Conservation (phyloP, 1,284 basidiomycete species). For the Cerioporus squamosus region DNA sequence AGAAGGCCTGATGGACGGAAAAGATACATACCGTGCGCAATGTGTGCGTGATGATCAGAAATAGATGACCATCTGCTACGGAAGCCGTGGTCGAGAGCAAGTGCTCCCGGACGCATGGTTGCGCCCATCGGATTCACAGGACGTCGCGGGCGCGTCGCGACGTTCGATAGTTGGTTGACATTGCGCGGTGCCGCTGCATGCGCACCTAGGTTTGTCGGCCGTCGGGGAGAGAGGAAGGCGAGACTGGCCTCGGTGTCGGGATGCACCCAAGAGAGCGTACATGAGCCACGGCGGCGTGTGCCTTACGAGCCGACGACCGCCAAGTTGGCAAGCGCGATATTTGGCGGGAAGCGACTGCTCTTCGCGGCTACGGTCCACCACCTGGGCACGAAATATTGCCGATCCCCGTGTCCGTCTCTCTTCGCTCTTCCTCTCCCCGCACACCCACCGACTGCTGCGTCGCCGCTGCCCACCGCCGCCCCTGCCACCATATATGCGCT, state of each 20-base stretch:
- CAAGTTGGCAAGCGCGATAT: neutral
- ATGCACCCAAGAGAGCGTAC: neutral
- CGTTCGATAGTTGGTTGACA: neutral
- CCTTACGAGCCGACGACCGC: no score
- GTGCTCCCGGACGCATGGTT: neutral
- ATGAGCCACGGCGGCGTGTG: neutral
- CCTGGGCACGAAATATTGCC: neutral
- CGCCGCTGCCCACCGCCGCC: neutral
- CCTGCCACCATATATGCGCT: constrained; percentile 1
- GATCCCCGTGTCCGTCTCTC: neutral
- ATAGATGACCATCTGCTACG: constrained; percentile 12
- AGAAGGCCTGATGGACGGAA: constrained; percentile 19
- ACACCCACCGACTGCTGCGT: neutral
- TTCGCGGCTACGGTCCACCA: neutral
- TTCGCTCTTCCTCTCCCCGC: constrained; percentile 5
- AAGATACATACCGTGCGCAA: constrained; percentile 10
- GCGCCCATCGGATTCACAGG: neutral
- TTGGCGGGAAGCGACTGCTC: neutral
- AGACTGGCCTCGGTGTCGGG: neutral
- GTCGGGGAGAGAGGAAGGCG: neutral
- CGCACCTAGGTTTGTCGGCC: no score
- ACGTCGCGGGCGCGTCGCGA: neutral
- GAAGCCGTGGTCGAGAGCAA: neutral
- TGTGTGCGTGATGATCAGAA: constrained; percentile 22
- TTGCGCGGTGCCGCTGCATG: no score